Percentiles rank a stretch among this genome's conserved stretches.
These are phyloP conservation scores for Nissolia schottii DNA, from an alignment of 306 rosid species.

Conservation along the genomic window DNA sequence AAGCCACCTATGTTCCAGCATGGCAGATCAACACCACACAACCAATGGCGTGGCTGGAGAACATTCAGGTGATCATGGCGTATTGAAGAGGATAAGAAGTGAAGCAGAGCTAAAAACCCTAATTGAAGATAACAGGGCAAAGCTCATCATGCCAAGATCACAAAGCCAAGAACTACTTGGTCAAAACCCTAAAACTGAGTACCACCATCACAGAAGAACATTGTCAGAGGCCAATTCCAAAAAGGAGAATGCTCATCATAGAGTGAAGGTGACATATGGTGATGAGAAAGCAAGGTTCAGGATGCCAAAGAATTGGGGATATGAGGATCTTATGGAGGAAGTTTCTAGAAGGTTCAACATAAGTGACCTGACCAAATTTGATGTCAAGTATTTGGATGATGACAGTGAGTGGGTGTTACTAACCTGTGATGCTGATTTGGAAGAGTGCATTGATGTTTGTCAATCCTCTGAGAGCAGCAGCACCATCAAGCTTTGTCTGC, in stretches of 20 bases:
- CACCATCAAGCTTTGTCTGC: constrained; percentile 73
- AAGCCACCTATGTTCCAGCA: constrained; percentile 74
- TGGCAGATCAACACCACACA: constrained; percentile 38
- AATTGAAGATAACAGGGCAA: constrained; percentile 27
- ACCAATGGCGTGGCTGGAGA: constrained; percentile 33
- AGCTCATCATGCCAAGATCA: constrained; percentile 48
- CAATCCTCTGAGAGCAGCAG: constrained; percentile 40
- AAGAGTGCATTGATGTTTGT: constrained; percentile 83
- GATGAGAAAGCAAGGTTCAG: constrained; percentile 82
- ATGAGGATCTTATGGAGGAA: constrained; percentile 56
- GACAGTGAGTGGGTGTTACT: constrained; percentile 88
- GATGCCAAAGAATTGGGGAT: constrained; percentile 48
- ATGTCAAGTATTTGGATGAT: constrained; percentile 87
- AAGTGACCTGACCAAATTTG: constrained; percentile 52
- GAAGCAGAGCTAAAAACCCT: constrained; percentile 58
- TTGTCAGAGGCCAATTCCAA: constrained; percentile 6
- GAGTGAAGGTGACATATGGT: constrained; percentile 67
- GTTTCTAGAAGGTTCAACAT: constrained; percentile 55
- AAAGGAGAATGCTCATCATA: constrained; percentile 34
- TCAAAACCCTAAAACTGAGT: constrained; percentile 33
- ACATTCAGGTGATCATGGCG: constrained; percentile 27
- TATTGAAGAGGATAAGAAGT: constrained; percentile 62
- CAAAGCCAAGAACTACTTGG: constrained; percentile 56
- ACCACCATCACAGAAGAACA: background rate
- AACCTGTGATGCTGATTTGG: constrained; percentile 86